These are phyloP conservation scores for Poterioochromonas sp. DNA, from an alignment of 352 stramenopile genomes.

Conservation along the genomic window DNA sequence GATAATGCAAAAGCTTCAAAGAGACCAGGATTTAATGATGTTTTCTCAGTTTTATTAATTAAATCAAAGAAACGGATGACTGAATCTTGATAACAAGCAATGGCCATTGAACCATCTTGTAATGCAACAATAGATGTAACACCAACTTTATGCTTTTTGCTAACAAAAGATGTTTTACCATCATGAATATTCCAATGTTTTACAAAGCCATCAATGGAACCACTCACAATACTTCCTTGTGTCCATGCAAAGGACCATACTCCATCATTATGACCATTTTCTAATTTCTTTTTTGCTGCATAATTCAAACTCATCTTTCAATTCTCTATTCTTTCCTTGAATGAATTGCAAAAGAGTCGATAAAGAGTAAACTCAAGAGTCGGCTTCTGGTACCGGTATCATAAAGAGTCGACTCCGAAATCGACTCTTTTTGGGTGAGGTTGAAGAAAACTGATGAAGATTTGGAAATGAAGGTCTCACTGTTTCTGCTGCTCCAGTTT, in stretches of 20 bases:
- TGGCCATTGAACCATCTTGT: neutral
- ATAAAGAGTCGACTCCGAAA: too few relatives aligned
- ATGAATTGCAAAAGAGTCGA: too few relatives aligned
- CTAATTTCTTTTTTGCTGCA: too few relatives aligned
- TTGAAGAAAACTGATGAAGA: too few relatives aligned
- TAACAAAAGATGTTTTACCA: neutral
- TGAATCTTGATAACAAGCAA: constrained; percentile 23
- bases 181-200: neutral
- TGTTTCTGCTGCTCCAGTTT: too few relatives aligned
- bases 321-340: too few relatives aligned
- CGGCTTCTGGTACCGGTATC: too few relatives aligned
- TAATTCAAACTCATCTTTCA: too few relatives aligned
- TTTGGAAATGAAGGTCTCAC: too few relatives aligned
- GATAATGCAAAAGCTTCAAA: neutral
- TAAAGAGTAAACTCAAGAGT: too few relatives aligned
- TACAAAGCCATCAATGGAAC: neutral
- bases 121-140: neutral
- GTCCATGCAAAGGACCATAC: neutral
- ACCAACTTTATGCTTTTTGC: neutral
- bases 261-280: too few relatives aligned
- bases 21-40: neutral
- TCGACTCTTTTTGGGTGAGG: too few relatives aligned
- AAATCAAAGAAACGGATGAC: constrained; percentile 6
- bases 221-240: neutral
- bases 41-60: neutral